phyloP scores from a whole-genome alignment of 495 filamentous ascomycete genomes.

The Saxispiralis lemnorum region DNA sequence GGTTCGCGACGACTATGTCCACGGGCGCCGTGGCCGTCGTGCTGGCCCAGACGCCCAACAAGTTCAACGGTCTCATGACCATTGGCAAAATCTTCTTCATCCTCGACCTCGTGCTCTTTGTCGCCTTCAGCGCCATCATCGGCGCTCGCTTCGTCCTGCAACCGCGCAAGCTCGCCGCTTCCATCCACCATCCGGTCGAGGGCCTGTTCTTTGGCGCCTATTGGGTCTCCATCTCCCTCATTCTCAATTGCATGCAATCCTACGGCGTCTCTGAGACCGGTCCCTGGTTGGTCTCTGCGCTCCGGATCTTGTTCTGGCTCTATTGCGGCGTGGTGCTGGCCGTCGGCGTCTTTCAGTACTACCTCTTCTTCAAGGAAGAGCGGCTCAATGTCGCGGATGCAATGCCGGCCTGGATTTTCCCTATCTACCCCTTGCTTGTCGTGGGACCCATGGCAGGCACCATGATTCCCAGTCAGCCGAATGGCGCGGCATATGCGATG shows the following conservation, averaged over 20 bases:
- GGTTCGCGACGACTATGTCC: conserved; percentile 19
- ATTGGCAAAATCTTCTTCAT: conserved; percentile 27
- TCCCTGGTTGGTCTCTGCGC: conserved; percentile 25
- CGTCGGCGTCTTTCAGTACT: conserved; percentile 33
- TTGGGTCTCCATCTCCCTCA: conserved; percentile 15
- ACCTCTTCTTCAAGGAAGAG: conserved; percentile 33
- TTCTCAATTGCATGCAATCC: conserved; percentile 9
- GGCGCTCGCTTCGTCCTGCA: conserved; percentile 21
- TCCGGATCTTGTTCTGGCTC: conserved; percentile 35
- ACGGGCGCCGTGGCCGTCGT: conserved; percentile 17
- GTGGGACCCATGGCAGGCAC: conserved; percentile 32
- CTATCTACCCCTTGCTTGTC: conserved; percentile 38
- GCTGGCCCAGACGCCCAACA: conserved; percentile 13
- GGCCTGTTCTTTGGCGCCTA: conserved; percentile 13
- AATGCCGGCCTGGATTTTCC: conserved; percentile 39
- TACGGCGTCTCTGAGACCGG: conserved; percentile 16
- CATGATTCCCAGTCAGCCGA: conserved; percentile 28
- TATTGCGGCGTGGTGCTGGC: conserved; percentile 29
- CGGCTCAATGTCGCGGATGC: conserved; percentile 22
- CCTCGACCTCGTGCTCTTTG: conserved; percentile 37
- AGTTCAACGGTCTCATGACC: conserved; percentile 18
- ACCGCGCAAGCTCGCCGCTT: neutral
- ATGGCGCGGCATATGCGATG: conserved; percentile 26
- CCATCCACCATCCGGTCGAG: conserved; percentile 16
- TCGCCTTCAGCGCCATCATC: conserved; percentile 34